Conservation (phyloP, 495 filamentous ascomycete species). For the Aspergillus conjunctus region DNA sequence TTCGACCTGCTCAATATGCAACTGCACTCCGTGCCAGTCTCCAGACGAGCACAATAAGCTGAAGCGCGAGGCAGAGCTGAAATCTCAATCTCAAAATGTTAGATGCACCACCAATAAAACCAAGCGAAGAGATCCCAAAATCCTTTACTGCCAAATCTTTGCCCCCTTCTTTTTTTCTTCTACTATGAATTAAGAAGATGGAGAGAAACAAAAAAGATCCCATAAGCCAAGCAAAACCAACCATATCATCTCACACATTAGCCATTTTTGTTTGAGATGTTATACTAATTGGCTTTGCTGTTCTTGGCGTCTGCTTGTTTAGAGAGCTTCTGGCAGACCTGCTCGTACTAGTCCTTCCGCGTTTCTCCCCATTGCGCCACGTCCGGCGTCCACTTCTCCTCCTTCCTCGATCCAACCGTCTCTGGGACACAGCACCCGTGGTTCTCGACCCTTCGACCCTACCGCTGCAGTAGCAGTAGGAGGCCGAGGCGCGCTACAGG, state of each 20-base stretch:
- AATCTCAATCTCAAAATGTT: slow-evolving; percentile 41
- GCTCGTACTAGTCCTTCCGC: slow-evolving; percentile 31
- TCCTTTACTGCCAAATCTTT: too few species aligned
- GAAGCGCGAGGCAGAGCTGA: slow-evolving; percentile 86
- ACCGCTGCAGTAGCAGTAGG: slow-evolving; percentile 5
- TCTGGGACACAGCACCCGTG: slow-evolving; percentile 6
- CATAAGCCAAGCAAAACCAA: slow-evolving; percentile 26
- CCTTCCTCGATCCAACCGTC: slow-evolving; percentile 11
- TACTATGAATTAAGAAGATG: too few species aligned
- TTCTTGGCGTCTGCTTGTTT: slow-evolving; percentile 26
- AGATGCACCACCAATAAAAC: slow-evolving; percentile 24
- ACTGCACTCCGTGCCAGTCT: slow-evolving; percentile 85
- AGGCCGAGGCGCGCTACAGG: slow-evolving; percentile 16
- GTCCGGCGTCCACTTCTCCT: slow-evolving; percentile 29
- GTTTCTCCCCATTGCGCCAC: slow-evolving; percentile 44
- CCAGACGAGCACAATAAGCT: slow-evolving; percentile 89
- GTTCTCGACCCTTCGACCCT: slow-evolving; percentile 15
- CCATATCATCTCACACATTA: slow-evolving; percentile 5
- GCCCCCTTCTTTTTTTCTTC: too few species aligned
- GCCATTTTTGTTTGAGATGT: slow-evolving; percentile 26
- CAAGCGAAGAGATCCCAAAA: neutral
- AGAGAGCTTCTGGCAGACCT: slow-evolving; percentile 41
- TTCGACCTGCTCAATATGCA: slow-evolving; percentile 93
- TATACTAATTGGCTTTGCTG: slow-evolving; percentile 38
- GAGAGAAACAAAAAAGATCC: slow-evolving; percentile 24